Evolutionary conservation across 169 alveolate species (phyloP).

Genomic region (Sarcocystis neurona): DNA sequence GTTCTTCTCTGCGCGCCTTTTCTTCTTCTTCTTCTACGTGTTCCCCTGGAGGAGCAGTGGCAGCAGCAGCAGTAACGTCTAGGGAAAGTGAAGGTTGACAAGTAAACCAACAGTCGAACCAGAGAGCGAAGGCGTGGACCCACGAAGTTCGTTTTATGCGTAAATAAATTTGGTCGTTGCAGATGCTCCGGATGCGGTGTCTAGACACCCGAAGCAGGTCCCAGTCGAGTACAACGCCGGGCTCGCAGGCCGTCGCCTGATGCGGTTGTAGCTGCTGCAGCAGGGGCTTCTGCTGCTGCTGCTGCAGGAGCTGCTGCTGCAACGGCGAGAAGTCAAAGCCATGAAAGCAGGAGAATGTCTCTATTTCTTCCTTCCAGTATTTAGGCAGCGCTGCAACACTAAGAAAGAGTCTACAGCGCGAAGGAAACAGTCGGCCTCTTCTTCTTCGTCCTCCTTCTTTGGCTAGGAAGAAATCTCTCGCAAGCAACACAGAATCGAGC

Average conservation of each 20-base stretch:
- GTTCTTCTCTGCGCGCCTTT: background rate
- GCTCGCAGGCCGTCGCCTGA: background rate
- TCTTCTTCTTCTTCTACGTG: background rate
- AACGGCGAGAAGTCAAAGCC: constrained; percentile 47
- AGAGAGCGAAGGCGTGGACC: constrained; percentile 41
- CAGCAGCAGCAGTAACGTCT: background rate
- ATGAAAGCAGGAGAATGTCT: background rate
- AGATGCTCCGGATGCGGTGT: background rate
- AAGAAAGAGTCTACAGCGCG: constrained; percentile 7
- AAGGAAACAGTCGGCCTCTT: constrained; percentile 33
- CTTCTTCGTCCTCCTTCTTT: background rate
- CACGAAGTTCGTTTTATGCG: background rate
- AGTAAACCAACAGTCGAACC: constrained; percentile 45
- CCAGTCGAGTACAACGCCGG: constrained; percentile 3
- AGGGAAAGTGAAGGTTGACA: background rate
- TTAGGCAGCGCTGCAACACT: background rate
- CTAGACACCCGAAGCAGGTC: background rate
- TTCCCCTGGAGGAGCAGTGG: background rate
- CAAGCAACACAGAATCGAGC: constrained; percentile 84
- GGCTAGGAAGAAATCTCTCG: constrained; percentile 83
- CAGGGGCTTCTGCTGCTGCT: constrained; percentile 25
- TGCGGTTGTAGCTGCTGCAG: constrained; percentile 8
- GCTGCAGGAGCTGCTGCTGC: constrained; percentile 34
- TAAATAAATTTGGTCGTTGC: background rate
- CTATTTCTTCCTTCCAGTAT: background rate